Evolutionary conservation across 495 filamentous ascomycete species (phyloP), one percentile per base, ranked within the genome.

Genomic region (Daldinia decipiens): DNA sequence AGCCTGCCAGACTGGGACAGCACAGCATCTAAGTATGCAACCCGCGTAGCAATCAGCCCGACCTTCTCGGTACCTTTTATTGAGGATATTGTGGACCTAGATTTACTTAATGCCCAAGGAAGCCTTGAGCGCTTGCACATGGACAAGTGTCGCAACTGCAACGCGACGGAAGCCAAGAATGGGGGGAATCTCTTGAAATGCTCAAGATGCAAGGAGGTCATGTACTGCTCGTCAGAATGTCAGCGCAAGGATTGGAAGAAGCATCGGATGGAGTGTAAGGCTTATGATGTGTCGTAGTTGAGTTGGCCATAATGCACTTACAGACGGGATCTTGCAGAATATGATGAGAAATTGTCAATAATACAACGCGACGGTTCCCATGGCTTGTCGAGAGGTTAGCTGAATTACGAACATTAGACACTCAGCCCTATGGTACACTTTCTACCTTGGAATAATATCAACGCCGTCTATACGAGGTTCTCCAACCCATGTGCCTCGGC

Each of bases 221-320:
- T 39, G 69, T 82, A 81, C 52, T 82, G 81, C 66, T 72, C 71
- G 17, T 34, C 34, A 0, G 77, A 75, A 51, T 82, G 80, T 55
- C 78, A 81, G 72, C 77, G 74, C 55, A 73, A 61, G 59, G 79
- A 80, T 45, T 82, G 80, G 79, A 79, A 76, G 66, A 79, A 70
- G 60, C 80, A 82, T 47, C 50, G 71, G 36, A 68, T 68, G 66
- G 78, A 80, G 63, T 82, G 79, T 26, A 56, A 39, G 38, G 32
- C 67, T 24, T 19, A 62, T 19, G 55, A 60, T 52, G 43, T 8
- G 38, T 26, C 24, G 47, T 43, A 58, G 34, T 34, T 19, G 39
- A 2, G 39, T 54, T 56, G 17, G 11, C 9, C 4, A 21, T 3
- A 27, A 17, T 51, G 19, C 9, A 36, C 34, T 3, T 36, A 21